A percentile compares a stretch with the other conserved stretches of the same genome.
Evolutionary conservation across 164 flowering plant species (phyloP).

Genomic region (Magnolia changhungtana): DNA sequence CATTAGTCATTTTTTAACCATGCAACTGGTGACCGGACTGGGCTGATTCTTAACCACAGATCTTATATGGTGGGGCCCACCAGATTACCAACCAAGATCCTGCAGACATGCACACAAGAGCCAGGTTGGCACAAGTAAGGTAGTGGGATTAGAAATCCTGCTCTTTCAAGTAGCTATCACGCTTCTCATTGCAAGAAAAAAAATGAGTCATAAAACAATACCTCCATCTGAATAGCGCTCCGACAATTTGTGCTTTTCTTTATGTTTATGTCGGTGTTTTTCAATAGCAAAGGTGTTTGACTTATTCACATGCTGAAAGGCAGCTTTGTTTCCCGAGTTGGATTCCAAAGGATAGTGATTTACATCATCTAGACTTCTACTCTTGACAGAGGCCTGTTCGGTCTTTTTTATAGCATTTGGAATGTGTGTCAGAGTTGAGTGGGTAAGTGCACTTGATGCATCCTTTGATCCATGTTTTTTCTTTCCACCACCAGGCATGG

Average conservation of each 20-base stretch:
- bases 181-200: neutral
- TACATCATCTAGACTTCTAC: conserved; percentile 41
- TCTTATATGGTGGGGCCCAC: no score
- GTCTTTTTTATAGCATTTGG: conserved; percentile 39
- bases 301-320: conserved; percentile 27
- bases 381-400: conserved; percentile 36
- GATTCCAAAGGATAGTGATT: conserved; percentile 23
- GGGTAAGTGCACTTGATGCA: conserved; percentile 23
- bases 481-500: conserved; percentile 32
- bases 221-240: conserved; percentile 48
- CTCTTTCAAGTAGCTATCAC: neutral
- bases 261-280: conserved; percentile 31
- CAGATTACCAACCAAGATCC: no score
- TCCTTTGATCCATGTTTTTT: conserved; percentile 47
- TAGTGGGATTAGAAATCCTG: no score
- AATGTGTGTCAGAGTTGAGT: conserved; percentile 22
- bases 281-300: conserved; percentile 32
- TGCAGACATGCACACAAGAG: no score
- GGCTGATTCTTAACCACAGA: no score
- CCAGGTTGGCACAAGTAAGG: no score
- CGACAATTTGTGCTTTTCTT: conserved; percentile 37
- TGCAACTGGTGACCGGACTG: no score
- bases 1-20: no score
- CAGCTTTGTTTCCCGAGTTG: conserved; percentile 3
- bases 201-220: conserved; percentile 14